These are phyloP conservation scores for Lactarius hengduanensis DNA, from an alignment of 768 basidiomycete species.

Conservation along the genomic window DNA sequence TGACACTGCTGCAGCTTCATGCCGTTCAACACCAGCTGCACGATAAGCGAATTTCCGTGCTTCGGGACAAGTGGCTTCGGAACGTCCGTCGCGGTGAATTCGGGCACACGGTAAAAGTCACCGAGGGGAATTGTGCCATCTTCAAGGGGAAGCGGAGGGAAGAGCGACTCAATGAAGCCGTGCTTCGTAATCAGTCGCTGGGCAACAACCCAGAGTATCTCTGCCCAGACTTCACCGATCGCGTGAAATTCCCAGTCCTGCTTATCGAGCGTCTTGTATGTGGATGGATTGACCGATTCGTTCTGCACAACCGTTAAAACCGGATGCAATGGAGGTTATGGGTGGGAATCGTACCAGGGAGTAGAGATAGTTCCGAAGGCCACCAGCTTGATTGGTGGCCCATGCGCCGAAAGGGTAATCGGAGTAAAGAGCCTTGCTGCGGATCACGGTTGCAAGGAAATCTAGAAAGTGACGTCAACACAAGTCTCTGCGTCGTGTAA, in stretches of 20 bases:
- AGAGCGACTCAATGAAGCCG: conserved; percentile 74
- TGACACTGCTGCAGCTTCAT: conserved; percentile 97
- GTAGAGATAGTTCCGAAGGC: conserved; percentile 89
- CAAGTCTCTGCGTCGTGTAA: neutral
- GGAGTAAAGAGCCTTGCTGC: conserved; percentile 68
- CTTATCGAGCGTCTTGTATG: conserved; percentile 93
- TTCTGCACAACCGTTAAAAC: conserved; percentile 39
- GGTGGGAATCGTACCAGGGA: conserved; percentile 46
- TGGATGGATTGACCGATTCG: conserved; percentile 77
- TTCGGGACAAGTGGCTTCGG: conserved; percentile 72
- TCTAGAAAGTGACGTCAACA: conserved; percentile 40
- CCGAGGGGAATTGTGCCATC: conserved; percentile 64
- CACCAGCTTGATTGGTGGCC: conserved; percentile 75
- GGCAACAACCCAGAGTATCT: conserved; percentile 81
- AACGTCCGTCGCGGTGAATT: conserved; percentile 39
- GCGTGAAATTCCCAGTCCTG: conserved; percentile 93
- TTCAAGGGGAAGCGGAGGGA: conserved; percentile 69
- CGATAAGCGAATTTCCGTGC: conserved; percentile 84
- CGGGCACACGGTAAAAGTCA: conserved; percentile 67
- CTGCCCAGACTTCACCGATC: conserved; percentile 94
- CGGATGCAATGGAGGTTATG: neutral
- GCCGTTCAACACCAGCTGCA: conserved; percentile 82
- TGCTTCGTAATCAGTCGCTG: conserved; percentile 77
- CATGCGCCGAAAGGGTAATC: conserved; percentile 94
- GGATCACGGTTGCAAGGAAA: conserved; percentile 84